Base-by-base conservation (phyloP, 2,329 filamentous ascomycete species). In the Exophiala lecanii-corni region DNA sequence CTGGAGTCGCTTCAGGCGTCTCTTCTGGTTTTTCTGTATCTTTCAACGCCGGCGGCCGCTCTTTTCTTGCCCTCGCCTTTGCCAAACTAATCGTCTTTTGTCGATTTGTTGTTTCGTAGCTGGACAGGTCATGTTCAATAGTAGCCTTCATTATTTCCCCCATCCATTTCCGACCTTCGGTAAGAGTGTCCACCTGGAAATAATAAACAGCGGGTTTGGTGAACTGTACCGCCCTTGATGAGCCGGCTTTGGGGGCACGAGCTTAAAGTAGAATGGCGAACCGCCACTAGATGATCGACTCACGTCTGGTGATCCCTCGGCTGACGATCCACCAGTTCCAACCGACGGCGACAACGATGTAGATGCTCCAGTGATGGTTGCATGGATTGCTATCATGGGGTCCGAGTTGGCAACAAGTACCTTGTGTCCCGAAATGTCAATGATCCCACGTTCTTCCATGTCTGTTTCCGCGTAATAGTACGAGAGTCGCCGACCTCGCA, bases 121-220 rank as follows among this genome's bases (percentile, higher is more conserved):
- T 79, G 3, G 78, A 78, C 58, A 79, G 69, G 55, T 98, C 92
- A 48, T 91, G 84, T 61, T 97, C 91, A 57, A 98, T 98, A 1
- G 92, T 98, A 9, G 92, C 92, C 69, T 98, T 98, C 87, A 98
- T 94, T 39, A 98, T 71, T 4, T 92, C 92, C 3, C 89, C 92
- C 92, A 98, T 98, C 92, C 92, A 98, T 30, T 94, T 71, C 9
- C 92, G 81, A 12, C 92, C 92, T 60, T 92, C 81, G 57, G 87
- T 81, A 45, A 96, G 71, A 57, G 85, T 95, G 39, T 94, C 89
- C 16, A 96, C 89, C 4, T 94, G 92, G 64, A 98, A 98, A 64
- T 96, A 97, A 64, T 98, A 92, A 28, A 96, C 86, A 6, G 89
- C 92, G 3, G 92, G 92, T 63, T 96, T 96, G 1, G 92, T 98